Evolutionary conservation across 257 asterid genomes (phyloP).

Genomic region (Nicotiana knightiana): DNA sequence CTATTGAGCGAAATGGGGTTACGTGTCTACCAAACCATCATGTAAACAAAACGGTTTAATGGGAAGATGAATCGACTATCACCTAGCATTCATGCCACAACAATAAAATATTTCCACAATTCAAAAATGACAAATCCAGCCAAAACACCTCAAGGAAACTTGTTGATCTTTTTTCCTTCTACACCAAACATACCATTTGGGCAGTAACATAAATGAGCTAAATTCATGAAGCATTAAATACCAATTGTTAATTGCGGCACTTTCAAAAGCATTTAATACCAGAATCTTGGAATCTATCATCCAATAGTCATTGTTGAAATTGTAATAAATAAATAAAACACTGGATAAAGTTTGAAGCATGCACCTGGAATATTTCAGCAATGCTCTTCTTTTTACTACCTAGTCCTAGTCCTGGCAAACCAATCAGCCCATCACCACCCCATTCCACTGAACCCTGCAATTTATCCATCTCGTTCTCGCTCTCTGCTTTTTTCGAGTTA

Average conservation of each 20-base stretch:
- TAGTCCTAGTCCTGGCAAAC: constrained; percentile 76
- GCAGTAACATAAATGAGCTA: constrained; percentile 2
- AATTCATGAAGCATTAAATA: not conserved
- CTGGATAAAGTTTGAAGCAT: constrained; percentile 10
- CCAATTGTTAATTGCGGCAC: not conserved
- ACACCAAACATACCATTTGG: not conserved
- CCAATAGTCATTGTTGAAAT: not conserved
- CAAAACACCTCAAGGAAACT: not conserved
- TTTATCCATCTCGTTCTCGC: constrained; percentile 41
- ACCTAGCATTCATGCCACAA: not conserved
- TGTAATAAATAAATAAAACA: not conserved
- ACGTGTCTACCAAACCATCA: not conserved
- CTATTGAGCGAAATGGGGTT: not conserved
- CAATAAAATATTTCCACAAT: not conserved
- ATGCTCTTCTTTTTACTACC: constrained; percentile 80
- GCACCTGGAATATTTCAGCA: constrained; percentile 80
- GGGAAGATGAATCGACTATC: not conserved
- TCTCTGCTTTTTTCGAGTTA: constrained; percentile 51
- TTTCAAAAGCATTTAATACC: not conserved
- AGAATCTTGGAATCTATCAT: not conserved
- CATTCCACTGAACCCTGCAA: constrained; percentile 66
- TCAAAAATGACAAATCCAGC: not conserved
- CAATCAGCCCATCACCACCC: constrained; percentile 94
- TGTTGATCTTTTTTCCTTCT: not conserved
- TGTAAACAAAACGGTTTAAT: not conserved